Evolutionary conservation across 192 early-diverging fungal species (phyloP), one percentile per base, ranked within the genome.

Genomic region (Linnemannia schmuckeri): DNA sequence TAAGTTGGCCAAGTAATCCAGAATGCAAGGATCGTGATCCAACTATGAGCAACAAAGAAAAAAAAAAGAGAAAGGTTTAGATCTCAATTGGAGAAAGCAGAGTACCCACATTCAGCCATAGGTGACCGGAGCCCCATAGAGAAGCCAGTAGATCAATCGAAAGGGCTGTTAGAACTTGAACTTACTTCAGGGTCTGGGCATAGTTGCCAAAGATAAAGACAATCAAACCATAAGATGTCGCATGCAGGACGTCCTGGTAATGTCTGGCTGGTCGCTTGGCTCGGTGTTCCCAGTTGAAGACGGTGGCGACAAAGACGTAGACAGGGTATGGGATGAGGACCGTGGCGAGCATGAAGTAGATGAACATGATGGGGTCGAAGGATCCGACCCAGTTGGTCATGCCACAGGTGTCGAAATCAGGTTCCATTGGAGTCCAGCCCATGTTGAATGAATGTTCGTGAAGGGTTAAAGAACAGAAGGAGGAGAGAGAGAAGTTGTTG

Each of bases 191-290:
- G 24, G 94, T 93, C 61, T 90, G 88, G 24, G 94, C 87, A 81
- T 96, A 96, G 86, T 94, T 94, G 57, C 95, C 95, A 89, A 96
- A 91, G 44, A 94, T 93, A 82, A 96, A 96, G 7, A 96, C 83
- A 30, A 96, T 88, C 47, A 92, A 89, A 13, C 92, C 86, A 85
- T 95, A 96, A 4, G 92, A 84, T 17, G 94, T 83, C 0, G 90
- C 91, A 24, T 88, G 79, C 17, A 94, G 86, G 3, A 93, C 30
- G 80, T 96, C 94, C 76, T 93, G 93, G 79, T 92, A 95, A 75
- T 95, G 93, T 44, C 94, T 90, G 33, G 90, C 90, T 5, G 91
- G 85, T 47, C 92, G 92, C 78, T 96, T 95, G 22, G 86, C 84
- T 70, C 93, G 91, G 22, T 92, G 88, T 76, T 96, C 95, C 90